Evolutionary conservation across 2,329 filamentous ascomycete genomes (phyloP).

Genomic region (Cordyceps farinosa): DNA sequence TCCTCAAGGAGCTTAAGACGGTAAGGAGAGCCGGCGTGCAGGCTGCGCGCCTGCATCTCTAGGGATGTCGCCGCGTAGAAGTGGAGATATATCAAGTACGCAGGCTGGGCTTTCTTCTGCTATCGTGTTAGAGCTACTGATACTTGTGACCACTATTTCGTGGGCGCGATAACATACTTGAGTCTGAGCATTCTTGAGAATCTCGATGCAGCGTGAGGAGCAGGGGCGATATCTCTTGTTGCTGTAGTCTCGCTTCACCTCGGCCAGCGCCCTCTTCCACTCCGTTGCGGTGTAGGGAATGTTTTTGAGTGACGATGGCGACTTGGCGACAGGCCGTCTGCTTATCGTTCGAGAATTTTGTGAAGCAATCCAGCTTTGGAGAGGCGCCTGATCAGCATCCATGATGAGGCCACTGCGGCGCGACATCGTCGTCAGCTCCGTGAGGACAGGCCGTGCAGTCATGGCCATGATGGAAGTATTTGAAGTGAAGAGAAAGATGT

Average conservation of each 20-base stretch:
- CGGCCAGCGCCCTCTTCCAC: conserved; percentile 49
- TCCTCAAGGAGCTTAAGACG: conserved; percentile 48
- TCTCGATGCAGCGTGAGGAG: conserved; percentile 49
- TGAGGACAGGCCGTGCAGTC: neutral
- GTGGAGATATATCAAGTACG: conserved; percentile 56
- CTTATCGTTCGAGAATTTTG: conserved; percentile 8
- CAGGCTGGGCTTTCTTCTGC: conserved; percentile 44
- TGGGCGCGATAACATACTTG: conserved; percentile 32
- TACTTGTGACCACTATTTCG: neutral
- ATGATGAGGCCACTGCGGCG: neutral
- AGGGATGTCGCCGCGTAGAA: conserved; percentile 61
- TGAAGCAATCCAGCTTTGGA: conserved; percentile 16
- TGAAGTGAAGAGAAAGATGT: neutral
- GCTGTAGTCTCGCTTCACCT: conserved; percentile 53
- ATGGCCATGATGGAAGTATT: neutral
- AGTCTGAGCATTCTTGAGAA: conserved; percentile 47
- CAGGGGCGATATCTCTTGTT: conserved; percentile 51
- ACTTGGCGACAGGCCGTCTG: conserved; percentile 21
- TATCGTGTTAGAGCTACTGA: neutral
- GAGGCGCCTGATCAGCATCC: neutral
- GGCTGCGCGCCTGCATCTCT: conserved; percentile 51
- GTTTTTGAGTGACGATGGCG: conserved; percentile 23
- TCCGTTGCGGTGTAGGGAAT: conserved; percentile 45
- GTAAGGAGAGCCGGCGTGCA: conserved; percentile 44
- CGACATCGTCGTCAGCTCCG: neutral